Conservation (phyloP, 2,329 filamentous ascomycete species). For the Apiospora saccharicola region DNA sequence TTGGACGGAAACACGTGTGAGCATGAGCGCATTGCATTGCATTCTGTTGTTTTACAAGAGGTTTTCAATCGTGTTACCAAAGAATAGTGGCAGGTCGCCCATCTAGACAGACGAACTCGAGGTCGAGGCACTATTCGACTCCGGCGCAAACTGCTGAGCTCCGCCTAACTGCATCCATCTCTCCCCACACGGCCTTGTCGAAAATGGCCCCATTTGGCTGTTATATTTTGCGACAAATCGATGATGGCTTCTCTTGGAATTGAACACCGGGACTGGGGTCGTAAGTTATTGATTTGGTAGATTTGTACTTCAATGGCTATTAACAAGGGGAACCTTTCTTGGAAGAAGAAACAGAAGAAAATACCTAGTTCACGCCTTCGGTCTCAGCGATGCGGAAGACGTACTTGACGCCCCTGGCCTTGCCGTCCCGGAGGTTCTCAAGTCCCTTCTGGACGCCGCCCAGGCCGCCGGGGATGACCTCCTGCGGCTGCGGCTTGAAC, state of each 20-base stretch:
- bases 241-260: background rate
- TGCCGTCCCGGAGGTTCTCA: slow-evolving; percentile 43
- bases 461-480: slow-evolving; percentile 44
- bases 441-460: slow-evolving; percentile 46
- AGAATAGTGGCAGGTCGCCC: background rate
- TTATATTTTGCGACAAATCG: background rate
- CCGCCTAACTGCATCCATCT: background rate
- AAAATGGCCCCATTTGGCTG: background rate
- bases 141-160: background rate
- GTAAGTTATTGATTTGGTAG: background rate
- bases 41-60: background rate
- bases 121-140: background rate
- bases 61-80: background rate
- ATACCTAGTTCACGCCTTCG: slow-evolving; percentile 32
- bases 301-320: background rate
- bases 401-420: slow-evolving; percentile 53
- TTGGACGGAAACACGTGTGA: too few species aligned
- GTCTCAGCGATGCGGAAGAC: slow-evolving; percentile 47
- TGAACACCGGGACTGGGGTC: background rate
- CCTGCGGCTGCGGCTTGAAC: slow-evolving; percentile 49
- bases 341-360: background rate
- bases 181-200: background rate
- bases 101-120: background rate
- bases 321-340: background rate
- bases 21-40: background rate